Base-by-base conservation (phyloP, 2,329 filamentous ascomycete species). In the Fonsecaea erecta region DNA sequence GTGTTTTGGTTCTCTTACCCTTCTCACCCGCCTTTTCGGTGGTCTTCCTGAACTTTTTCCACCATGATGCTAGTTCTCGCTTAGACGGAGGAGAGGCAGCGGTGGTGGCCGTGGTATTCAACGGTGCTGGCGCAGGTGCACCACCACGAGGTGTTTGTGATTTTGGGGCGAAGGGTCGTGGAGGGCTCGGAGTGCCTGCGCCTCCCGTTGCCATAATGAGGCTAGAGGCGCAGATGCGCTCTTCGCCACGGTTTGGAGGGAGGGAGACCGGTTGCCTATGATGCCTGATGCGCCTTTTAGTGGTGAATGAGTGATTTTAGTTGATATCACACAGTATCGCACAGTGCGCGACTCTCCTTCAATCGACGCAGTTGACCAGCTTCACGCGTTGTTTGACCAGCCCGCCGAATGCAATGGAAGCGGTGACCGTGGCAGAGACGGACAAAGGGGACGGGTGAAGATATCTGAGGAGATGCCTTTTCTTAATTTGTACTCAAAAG, bases 61-160 rank as follows among this genome's bases (percentile, higher is more conserved):
- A 98, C 95, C 95, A 99, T 66, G 91, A 96, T 72, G 93, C 90
- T 72, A 98, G 83, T 77, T 97, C 93, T 76, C 92, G 88, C 81
- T 90, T 96, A 71, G 88, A 92, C 32, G 92, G 92, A 62, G 91
- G 91, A 48, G 91, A 92, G 73, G 85, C 82, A 64, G 83, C 78
- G 63, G 76, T 84, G n/a, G n/a, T n/a, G n/a, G n/a, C n/a, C n/a
- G n/a, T n/a, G n/a, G n/a, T n/a, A n/a, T n/a, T n/a, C 75, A 76
- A 83, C 74, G 78, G 80, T 78, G 75, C 77, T 63, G 79, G 76
- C 54, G 67, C 77, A 60, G 79, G 76, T 55, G 68, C 73, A 63
- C 74, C 73, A 48, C 73, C 73, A 52, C 77, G 77, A 14, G 59
- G 46, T 56, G 28, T 30, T 30, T 30, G 28, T 30, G 67, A 34